Base-by-base conservation (phyloP, 106 monocot species). In the Dendrobium officinale region DNA sequence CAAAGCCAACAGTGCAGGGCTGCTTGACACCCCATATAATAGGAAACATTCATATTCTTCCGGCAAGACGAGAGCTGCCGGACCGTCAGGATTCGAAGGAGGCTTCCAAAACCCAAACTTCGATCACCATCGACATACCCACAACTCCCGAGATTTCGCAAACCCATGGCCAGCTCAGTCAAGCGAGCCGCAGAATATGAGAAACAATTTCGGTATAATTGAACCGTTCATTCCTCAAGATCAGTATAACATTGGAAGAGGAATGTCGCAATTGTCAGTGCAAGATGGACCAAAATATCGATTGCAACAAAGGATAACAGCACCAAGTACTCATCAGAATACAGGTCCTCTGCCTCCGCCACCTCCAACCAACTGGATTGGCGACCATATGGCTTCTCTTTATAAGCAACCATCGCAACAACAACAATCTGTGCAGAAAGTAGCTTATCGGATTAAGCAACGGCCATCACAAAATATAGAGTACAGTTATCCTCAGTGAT, bases 311-410 rank as follows among this genome's bases (percentile, higher is more conserved):
- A 43, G 19, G 72, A 87, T 70, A 83, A 81, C 51, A 11, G 87
- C 79, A 58, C 87, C 74, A 26, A 56, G 55, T 16, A 4, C 80
- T 40, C 85, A 87, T 40, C 85, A 87, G 74, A 78, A 42, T 42
- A 33, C 64, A 4, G 87, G 94, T 44, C 67, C 72, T 27, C 82
- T 89, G 11, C 92, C 89, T 18, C 87, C 90, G 1, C 68, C 56
- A 29, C 97, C 94, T 0, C 97, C 97, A 0, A 77, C 49, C 19
- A 89, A 89, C 75, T 98, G 97, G 97, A 86, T 75, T 24, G 79
- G 6, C 79, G 72, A 41, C 61, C 61, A 44, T 77, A 80, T 70
- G 16, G 9, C 37, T 4, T 33, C 9, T 51, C 29, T 4, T 31
- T 49, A 19, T 17, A 80, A 13, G 75, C 49, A 64, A 43, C 31